Evolutionary conservation across 768 basidiomycete genomes (phyloP).

Genomic region (Chalciporus piperatus): DNA sequence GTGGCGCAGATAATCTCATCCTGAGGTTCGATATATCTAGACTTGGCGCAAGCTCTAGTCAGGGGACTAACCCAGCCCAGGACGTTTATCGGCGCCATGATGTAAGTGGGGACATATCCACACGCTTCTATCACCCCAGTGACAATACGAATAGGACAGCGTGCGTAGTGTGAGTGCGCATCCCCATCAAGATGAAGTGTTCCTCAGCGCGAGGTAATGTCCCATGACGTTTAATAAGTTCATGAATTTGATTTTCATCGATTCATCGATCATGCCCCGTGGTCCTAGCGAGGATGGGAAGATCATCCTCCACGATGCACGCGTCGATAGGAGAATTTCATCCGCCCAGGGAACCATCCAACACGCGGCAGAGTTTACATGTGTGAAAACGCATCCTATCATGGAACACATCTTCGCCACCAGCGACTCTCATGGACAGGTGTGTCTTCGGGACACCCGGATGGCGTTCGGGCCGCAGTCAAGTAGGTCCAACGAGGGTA

Average conservation of each 20-base stretch:
- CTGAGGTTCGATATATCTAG: constrained; percentile 53
- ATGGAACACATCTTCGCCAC: constrained; percentile 70
- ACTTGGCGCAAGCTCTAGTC: constrained; percentile 20
- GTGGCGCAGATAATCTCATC: constrained; percentile 50
- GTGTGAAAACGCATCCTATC: constrained; percentile 63
- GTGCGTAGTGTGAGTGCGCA: constrained; percentile 66
- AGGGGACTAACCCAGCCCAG: constrained; percentile 14
- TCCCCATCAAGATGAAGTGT: constrained; percentile 63
- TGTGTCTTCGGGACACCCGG: constrained; percentile 66
- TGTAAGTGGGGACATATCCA: constrained; percentile 17
- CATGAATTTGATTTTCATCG: constrained; percentile 12
- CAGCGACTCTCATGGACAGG: constrained; percentile 54
- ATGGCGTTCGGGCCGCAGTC: constrained; percentile 66
- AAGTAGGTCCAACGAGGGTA: constrained; percentile 45
- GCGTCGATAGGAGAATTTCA: constrained; percentile 35
- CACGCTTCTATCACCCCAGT: constrained; percentile 21
- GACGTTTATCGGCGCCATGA: constrained; percentile 32
- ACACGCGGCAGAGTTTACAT: constrained; percentile 54
- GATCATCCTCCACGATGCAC: constrained; percentile 60
- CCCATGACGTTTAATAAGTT: constrained; percentile 11
- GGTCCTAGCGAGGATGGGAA: constrained; percentile 64
- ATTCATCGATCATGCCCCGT: constrained; percentile 17
- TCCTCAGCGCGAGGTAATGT: constrained; percentile 64
- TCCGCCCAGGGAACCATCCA: constrained; percentile 52
- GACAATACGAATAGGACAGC: constrained; percentile 46